A percentile compares a stretch with the other conserved stretches of the same genome.
Evolutionary conservation across 2,329 filamentous ascomycete genomes (phyloP).

Genomic region (Neophaeococcomyces mojaviensis): DNA sequence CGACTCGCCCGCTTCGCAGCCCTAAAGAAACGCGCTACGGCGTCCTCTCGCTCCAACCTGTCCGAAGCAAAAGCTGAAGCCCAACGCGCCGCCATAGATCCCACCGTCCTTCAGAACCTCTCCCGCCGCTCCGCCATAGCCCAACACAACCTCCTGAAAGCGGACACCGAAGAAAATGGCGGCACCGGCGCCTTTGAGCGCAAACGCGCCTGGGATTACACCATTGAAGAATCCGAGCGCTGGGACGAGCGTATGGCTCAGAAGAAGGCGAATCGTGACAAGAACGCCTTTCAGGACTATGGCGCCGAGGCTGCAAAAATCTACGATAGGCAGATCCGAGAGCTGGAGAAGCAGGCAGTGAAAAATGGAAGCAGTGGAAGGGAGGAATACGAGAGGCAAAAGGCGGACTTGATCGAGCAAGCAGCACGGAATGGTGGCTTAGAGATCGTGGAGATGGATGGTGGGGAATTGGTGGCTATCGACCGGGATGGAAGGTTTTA

Average conservation of each 20-base stretch:
- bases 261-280: conserved; percentile 71
- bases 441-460: conserved; percentile 91
- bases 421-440: conserved; percentile 77
- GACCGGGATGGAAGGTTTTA: conserved; percentile 89
- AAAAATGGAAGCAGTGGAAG: conserved; percentile 41
- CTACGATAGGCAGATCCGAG: conserved; percentile 82
- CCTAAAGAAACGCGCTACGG: conserved; percentile 21
- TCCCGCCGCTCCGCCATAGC: conserved; percentile 81
- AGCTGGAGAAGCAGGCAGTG: conserved; percentile 53
- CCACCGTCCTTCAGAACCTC: conserved; percentile 67
- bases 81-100: conserved; percentile 69
- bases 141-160: conserved; percentile 85
- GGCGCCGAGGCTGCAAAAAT: conserved; percentile 79
- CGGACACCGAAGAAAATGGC: conserved; percentile 82
- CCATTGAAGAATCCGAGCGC: conserved; percentile 81
- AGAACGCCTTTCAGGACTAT: conserved; percentile 87
- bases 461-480: conserved; percentile 87
- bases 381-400: conserved; percentile 64
- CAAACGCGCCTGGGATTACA: conserved; percentile 98
- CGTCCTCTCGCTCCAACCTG: conserved; percentile 63
- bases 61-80: conserved; percentile 79
- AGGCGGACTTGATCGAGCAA: conserved; percentile 72
- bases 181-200: conserved; percentile 61
- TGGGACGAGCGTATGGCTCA: conserved; percentile 91
- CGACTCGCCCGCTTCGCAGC: conserved; percentile 23